phyloP scores from a whole-genome alignment of 2,329 filamentous ascomycete species.

The Penicillium verrucosum region DNA sequence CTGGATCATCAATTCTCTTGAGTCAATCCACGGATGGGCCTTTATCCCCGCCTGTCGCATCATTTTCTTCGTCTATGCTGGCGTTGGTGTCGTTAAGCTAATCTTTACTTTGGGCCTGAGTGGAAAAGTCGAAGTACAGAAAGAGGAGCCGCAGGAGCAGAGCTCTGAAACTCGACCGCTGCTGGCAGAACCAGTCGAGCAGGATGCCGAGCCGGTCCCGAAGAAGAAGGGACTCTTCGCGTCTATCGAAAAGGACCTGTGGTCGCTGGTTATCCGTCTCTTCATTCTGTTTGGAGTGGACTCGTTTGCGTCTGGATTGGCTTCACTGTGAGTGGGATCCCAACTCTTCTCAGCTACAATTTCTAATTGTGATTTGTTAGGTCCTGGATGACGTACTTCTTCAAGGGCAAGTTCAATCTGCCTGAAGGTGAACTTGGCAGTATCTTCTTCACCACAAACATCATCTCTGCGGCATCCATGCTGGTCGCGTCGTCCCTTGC shows the following conservation, averaged over 20 bases:
- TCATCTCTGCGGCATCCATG: constrained; percentile 44
- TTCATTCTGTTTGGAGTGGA: constrained; percentile 67
- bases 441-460: constrained; percentile 50
- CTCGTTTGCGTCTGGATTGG: constrained; percentile 67
- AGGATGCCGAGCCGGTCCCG: constrained; percentile 11
- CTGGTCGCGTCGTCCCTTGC: constrained; percentile 61
- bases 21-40: constrained; percentile 43
- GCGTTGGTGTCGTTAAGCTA: constrained; percentile 57
- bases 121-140: constrained; percentile 44
- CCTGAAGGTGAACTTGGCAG: constrained; percentile 53
- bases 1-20: constrained; percentile 56
- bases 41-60: constrained; percentile 51
- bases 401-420: constrained; percentile 54
- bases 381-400: constrained; percentile 56
- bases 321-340: constrained; percentile 51
- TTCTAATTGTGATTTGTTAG: constrained; percentile 26
- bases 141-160: constrained; percentile 21
- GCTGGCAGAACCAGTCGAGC: constrained; percentile 19
- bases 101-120: constrained; percentile 52
- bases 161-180: constrained; percentile 39
- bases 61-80: constrained; percentile 58
- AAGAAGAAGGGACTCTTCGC: constrained; percentile 48
- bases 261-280: constrained; percentile 47
- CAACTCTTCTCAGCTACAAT: constrained; percentile 14
- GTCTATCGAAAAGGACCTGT: constrained; percentile 52